Base-by-base conservation (phyloP, 164 flowering plant species). In the Saururus chinensis region DNA sequence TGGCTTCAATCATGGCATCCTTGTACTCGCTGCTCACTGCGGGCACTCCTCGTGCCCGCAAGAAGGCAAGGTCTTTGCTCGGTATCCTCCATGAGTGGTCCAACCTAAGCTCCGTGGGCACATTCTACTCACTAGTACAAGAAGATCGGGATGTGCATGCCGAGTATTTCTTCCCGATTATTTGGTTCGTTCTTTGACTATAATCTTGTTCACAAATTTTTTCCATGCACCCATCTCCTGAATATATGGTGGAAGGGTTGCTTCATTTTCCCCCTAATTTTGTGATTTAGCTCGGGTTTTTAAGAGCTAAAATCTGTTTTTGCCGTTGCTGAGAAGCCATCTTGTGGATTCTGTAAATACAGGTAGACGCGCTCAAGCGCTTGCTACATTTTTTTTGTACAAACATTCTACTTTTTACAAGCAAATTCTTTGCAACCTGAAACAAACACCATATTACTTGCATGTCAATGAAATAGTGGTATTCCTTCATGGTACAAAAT, bases 11-110 rank as follows among this genome's bases (percentile, higher is more conserved):
- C 6, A 82, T 75, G 80, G 58, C 67, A 11, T 65, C 80, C 0
- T 66, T 91, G n/a, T 92, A 88, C 56, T 67, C 78, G 0, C 71
- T 85, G 19, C 40, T 74, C 37, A 76, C 81, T 0, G 82, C 78
- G 0, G 96, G 95, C 17, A 79, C 75, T 0, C 55, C 84, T 40
- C 79, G 77, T 13, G 84, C 77, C 0, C 67, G 76, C 62, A 87
- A 75, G 75, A 88, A 82, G 68, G 83, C 98, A 1, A 71, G 83
- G 0, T 63, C 77, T 10, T 68, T 92, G 3, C 71, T 92, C 60
- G 76, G 60, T 20, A 69, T 85, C 48, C 73, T 92, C 52, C 98
- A 86, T 9, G 70, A 68, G 24, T 85, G 75, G 62, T 71, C 59
- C 3, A 79, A 76, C 45, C 59, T 70, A 26, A 68, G 70, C 11